These are phyloP conservation scores for Penicillium odoratum DNA, from an alignment of 495 filamentous ascomycete genomes.

Conservation along the genomic window DNA sequence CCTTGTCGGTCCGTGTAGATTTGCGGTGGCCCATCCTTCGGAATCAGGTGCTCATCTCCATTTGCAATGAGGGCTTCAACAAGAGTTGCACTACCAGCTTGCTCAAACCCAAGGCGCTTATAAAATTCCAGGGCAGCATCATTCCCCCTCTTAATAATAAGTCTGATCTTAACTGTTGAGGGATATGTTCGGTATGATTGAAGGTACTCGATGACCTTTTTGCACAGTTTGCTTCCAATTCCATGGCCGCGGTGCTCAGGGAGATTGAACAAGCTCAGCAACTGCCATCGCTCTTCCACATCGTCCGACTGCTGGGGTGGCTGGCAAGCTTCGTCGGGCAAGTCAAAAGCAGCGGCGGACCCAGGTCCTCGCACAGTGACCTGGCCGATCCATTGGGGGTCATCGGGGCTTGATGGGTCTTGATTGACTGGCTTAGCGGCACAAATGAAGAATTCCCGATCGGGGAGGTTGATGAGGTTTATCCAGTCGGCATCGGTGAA, in stretches of 20 bases:
- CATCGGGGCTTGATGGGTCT: conserved; percentile 5
- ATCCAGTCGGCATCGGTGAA: conserved; percentile 31
- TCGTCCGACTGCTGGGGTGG: conserved; percentile 15
- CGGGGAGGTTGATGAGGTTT: conserved; percentile 16
- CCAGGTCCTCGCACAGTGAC: conserved; percentile 34
- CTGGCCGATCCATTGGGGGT: conserved; percentile 34
- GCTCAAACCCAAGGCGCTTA: conserved; percentile 30
- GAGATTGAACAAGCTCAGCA: conserved; percentile 36
- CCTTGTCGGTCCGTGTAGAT: too few species aligned
- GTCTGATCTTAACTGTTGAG: conserved; percentile 22
- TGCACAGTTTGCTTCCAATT: conserved; percentile 34
- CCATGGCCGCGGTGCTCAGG: conserved; percentile 34
- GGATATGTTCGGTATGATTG: conserved; percentile 13
- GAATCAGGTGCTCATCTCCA: conserved; percentile 34
- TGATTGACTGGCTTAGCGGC: conserved; percentile 21
- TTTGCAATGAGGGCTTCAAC: conserved; percentile 35
- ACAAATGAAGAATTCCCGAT: conserved; percentile 32
- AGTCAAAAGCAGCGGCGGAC: conserved; percentile 16
- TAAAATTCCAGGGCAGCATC: conserved; percentile 31
- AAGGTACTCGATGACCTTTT: conserved; percentile 30
- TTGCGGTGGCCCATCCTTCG: conserved; percentile 17
- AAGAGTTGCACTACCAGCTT: conserved; percentile 30
- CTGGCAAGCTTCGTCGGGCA: conserved; percentile 25
- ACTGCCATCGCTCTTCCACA: conserved; percentile 36
- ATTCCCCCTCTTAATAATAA: conserved; percentile 36